Evolutionary conservation across 148 eudicot species (phyloP), one percentile per base, ranked within the genome.

Genomic region (Dianthus caryophyllus): DNA sequence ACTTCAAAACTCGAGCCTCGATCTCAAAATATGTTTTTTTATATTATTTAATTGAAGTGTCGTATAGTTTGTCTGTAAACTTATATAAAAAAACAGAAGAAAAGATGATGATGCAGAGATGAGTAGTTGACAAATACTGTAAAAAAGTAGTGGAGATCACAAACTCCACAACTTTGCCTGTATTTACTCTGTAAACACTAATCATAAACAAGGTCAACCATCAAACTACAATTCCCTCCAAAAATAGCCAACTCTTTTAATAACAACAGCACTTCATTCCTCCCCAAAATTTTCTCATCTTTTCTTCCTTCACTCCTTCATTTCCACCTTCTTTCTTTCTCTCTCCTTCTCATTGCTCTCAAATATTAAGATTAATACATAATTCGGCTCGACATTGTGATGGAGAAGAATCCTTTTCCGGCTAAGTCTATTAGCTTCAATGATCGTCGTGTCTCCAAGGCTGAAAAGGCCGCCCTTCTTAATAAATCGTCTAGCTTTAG

Each of bases 401-500:
- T 71, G 75, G 81, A 69, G 66, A 73, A 68, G 39, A 64, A n/a
- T 39, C 69, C 56, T 48, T 27, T 33, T 60, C 53, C 76, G 13
- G 60, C 55, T 10, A 69, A 73, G 54, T 73, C 81, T 5, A 65
- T 16, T 16, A 77, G 73, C 47, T 62, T 72, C 46, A 73, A 68
- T 41, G 56, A 65, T 41, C 76, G 61, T 1, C 16, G 17, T 65
- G 24, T 38, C 20, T 33, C 71, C 11, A 44, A n/a, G 11, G 30
- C 43, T 1, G 73, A 73, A 15, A 77, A 73, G 17, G 15, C 66
- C 22, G 10, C 38, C 46, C 55, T 53, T 65, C 61, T 73, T 21
- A 64, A 38, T 52, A 73, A 72, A 64, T 68, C 81, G 30, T 77
- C 74, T 9, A 77, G 76, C 33, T 77, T 77, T 24, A 69, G 53